Evolutionary conservation across 495 filamentous ascomycete genomes (phyloP), one percentile per base, ranked within the genome.

Genomic region (Neurospora sp.): DNA sequence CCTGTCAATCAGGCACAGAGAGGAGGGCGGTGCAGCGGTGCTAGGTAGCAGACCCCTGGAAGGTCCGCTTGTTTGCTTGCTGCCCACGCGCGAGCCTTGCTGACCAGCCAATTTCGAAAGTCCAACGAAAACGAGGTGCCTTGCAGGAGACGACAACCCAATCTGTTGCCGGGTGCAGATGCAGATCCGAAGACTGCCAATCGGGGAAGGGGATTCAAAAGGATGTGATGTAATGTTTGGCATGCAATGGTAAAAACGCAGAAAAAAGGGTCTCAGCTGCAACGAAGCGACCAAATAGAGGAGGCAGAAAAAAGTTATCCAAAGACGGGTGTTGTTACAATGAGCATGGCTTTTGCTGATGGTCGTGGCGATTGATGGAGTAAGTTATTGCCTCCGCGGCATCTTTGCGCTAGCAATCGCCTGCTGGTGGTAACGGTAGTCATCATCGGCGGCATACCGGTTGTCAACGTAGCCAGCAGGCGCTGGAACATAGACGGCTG

Each of bases 401-500:
- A 66, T 66, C 53, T 66, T 66, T 66, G 6, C 14, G 53, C 53
- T 37, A 37, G 53, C 53, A 7, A 66, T 66, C 27, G 53, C 53
- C 27, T 75, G 76, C 10, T 61, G n/a, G 53, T 77, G 76, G 42
- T 75, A 75, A 31, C 59, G 38, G 61, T 76, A 77, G 7, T 79
- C 76, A 46, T 78, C 76, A 1, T 69, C 71, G 2, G 38, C 38
- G 42, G 37, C 20, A 46, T 77, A 78, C 14, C 35, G 48, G 42
- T 10, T 61, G 71, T 71, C 77, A 0, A 74, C 73, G 6, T 76
- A 71, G 48, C 53, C 12, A 66, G 14, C 53, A 37, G 53, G 27
- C 53, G 53, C 53, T 12, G 71, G 41, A 48, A 79, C 73, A 53
- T 76, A 74, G 61, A 81, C 78, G 2, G 69, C 20, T n/a, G 80